Conservation (phyloP, 139 green algal species). For the Nannochloris sp. region DNA sequence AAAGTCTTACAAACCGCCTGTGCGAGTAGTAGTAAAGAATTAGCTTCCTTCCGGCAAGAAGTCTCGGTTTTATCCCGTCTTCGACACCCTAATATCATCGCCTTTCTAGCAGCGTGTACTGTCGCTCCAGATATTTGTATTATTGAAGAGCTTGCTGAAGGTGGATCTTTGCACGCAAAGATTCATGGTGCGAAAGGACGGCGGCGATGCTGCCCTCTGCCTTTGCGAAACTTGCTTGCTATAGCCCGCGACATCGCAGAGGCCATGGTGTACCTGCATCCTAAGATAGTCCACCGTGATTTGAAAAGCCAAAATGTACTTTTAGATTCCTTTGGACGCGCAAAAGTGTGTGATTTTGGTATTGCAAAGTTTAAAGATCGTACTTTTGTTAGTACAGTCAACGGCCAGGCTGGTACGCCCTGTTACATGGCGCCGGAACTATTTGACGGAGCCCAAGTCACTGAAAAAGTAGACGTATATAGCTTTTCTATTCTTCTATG, state of each 20-base stretch:
- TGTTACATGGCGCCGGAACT: conserved; percentile 68
- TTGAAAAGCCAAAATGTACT: conserved; percentile 58
- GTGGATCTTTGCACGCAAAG: conserved; percentile 40
- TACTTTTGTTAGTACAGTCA: conserved; percentile 52
- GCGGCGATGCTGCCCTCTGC: conserved; percentile 16
- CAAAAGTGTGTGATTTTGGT: conserved; percentile 69
- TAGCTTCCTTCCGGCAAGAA: conserved; percentile 29
- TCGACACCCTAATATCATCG: conserved; percentile 50
- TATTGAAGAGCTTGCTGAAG: conserved; percentile 61
- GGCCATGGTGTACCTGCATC: conserved; percentile 71
- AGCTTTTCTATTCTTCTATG: conserved; percentile 64
- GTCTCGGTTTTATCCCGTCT: conserved; percentile 36
- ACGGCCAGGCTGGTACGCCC: conserved; percentile 58
- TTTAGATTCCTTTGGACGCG: conserved; percentile 40
- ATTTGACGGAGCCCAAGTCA: conserved; percentile 28
- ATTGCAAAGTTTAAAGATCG: conserved; percentile 47
- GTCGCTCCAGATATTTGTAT: conserved; percentile 61
- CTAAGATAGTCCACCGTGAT: conserved; percentile 37
- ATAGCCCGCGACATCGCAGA: conserved; percentile 48
- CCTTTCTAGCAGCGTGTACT: conserved; percentile 40
- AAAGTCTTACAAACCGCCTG: conserved; percentile 54
- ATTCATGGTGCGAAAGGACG: conserved; percentile 35
- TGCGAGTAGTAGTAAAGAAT: conserved; percentile 2
- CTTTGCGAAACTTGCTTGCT: conserved; percentile 30
- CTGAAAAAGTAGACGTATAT: conserved; percentile 35